Evolutionary conservation across 2,329 filamentous ascomycete species (phyloP), one percentile per base, ranked within the genome.

Genomic region (Escovopsis sp.): DNA sequence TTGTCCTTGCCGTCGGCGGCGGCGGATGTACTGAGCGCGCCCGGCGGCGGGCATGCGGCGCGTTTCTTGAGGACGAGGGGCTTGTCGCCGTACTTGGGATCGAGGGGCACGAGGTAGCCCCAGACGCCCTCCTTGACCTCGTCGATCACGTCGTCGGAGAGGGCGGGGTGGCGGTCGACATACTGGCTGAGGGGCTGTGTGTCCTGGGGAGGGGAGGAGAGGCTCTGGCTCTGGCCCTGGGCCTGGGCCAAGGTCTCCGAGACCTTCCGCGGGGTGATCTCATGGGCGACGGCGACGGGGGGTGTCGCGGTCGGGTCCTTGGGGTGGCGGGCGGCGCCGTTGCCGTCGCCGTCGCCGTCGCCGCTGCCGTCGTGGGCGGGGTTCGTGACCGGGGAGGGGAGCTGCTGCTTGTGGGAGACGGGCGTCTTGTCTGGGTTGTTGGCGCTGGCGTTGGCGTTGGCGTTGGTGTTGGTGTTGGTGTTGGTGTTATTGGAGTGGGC

Each of bases 91-190:
- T 81, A 78, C 48, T 74, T 75, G 40, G 74, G 71, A 54, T 89
- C 80, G 20, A 94, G 65, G 2, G 89, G 86, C 41, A 94, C 76
- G 5, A 98, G 68, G 54, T 96, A 98, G 11, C 93, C 93, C 91
- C 91, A 98, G 1, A 96, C 86, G 8, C 86, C 86, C 57, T 94
- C 84, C 37, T 75, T 71, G 46, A 68, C 76, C 62, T 94, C 87
- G 56, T 94, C 84, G 47, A 88, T 76, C 4, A 93, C 84, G 43
- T 94, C 86, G 48, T 88, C 84, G 10, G 79, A 79, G 37, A 89
- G 72, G 24, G 76, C 73, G 44, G 75, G 67, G 25, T 85, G 76
- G 3, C 82, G 79, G 49, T 85, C 79, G 32, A 84, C 64, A 53
- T 82, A 84, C 62, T 98, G 91, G 45, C 60, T 63, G 35, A 86